These are phyloP conservation scores for Phyllosticta capitalensis DNA, from an alignment of 2,329 filamentous ascomycete species.

Conservation along the genomic window DNA sequence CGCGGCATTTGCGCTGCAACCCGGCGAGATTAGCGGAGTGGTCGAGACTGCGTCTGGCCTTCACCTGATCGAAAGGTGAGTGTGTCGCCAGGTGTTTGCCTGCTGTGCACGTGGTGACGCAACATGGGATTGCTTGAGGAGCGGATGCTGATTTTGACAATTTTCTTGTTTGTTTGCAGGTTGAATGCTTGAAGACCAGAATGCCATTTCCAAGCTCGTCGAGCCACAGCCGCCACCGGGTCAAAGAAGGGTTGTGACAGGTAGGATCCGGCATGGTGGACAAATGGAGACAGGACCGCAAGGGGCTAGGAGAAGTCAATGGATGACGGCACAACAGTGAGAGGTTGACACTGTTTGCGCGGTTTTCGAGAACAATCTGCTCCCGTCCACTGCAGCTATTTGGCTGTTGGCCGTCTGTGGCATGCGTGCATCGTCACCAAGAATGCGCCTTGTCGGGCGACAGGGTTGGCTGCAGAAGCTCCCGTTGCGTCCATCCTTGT, in stretches of 20 bases:
- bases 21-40: slow-evolving; percentile 75
- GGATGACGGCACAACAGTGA: not conserved
- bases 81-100: not conserved
- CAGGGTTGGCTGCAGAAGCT: not conserved
- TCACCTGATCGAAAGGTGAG: slow-evolving; percentile 89
- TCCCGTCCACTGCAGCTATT: not conserved
- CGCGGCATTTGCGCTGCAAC: slow-evolving; percentile 80
- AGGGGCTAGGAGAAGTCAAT: not conserved
- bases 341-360: not conserved
- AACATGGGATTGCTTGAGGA: not conserved
- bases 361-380: not conserved
- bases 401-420: not conserved
- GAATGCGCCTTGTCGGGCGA: not conserved
- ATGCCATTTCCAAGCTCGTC: not conserved
- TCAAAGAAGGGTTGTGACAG: not conserved
- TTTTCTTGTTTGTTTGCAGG: not conserved
- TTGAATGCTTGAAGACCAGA: not conserved
- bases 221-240: not conserved
- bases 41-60: slow-evolving; percentile 90
- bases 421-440: not conserved
- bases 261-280: not conserved
- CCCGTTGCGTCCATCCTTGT: not conserved
- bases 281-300: not conserved
- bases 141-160: not conserved
- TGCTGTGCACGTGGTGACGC: slow-evolving; percentile 5